Evolutionary conservation across 805 yeast genomes (phyloP).

Genomic region (Pichia eremophila): DNA sequence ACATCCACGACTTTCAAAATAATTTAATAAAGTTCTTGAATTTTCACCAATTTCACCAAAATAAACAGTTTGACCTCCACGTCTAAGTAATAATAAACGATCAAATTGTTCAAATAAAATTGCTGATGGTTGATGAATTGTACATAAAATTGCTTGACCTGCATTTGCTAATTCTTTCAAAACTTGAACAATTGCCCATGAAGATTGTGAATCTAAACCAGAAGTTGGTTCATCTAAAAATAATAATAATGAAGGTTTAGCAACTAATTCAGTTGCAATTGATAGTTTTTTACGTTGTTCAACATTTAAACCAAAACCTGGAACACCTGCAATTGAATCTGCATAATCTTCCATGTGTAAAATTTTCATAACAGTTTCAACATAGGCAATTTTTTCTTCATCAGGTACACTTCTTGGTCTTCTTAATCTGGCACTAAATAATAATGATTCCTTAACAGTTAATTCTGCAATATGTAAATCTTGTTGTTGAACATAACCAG

Average conservation of each 20-base stretch:
- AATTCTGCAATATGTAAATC: slow-evolving; percentile 41
- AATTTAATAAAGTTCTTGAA: slow-evolving; percentile 33
- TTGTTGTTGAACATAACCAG: slow-evolving; percentile 51
- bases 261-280: slow-evolving; percentile 48
- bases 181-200: slow-evolving; percentile 49
- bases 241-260: slow-evolving; percentile 42
- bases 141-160: slow-evolving; percentile 51
- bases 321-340: slow-evolving; percentile 41
- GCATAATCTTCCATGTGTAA: slow-evolving; percentile 36
- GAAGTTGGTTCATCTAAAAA: slow-evolving; percentile 57
- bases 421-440: slow-evolving; percentile 41
- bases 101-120: slow-evolving; percentile 34
- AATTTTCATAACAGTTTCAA: slow-evolving; percentile 31
- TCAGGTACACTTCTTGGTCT: slow-evolving; percentile 32
- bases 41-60: slow-evolving; percentile 45
- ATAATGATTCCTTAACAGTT: slow-evolving; percentile 43
- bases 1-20: slow-evolving; percentile 50
- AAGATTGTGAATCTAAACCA: slow-evolving; percentile 50
- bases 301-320: slow-evolving; percentile 43
- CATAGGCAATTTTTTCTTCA: slow-evolving; percentile 35
- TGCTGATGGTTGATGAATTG: slow-evolving; percentile 45
- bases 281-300: slow-evolving; percentile 47
- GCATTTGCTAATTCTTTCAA: slow-evolving; percentile 39
- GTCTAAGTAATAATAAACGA: slow-evolving; percentile 34
- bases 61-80: slow-evolving; percentile 45